These are phyloP conservation scores for Coemansia sp. DNA, from an alignment of 192 early-diverging fungal species.

Conservation along the genomic window DNA sequence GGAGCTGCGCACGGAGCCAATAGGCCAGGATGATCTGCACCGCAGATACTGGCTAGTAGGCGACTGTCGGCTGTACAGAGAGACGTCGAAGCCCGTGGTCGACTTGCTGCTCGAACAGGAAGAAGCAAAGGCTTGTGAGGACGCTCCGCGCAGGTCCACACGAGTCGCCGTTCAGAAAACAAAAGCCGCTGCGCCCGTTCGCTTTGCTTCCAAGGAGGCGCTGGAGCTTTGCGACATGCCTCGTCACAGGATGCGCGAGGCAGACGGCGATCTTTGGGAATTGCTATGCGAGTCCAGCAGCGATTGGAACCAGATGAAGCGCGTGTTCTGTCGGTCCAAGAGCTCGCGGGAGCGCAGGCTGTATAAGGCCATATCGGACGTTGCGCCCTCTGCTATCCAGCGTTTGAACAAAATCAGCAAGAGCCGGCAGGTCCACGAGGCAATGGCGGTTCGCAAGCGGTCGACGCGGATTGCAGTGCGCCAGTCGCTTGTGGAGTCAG, in stretches of 20 bases:
- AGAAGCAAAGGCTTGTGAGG: background rate
- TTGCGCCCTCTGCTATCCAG: background rate
- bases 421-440: background rate
- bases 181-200: background rate
- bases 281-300: slow-evolving; percentile 16
- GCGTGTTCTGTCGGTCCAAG: slow-evolving; percentile 9
- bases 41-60: slow-evolving; percentile 36
- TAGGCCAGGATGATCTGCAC: slow-evolving; percentile 17
- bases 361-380: background rate
- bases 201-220: slow-evolving; percentile 6
- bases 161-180: background rate
- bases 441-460: background rate
- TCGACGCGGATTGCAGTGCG: slow-evolving; percentile 4
- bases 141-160: background rate
- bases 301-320: slow-evolving; percentile 21
- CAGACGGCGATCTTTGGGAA: slow-evolving; percentile 41
- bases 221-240: slow-evolving; percentile 22
- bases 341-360: background rate
- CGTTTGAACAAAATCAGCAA: background rate
- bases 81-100: slow-evolving; percentile 18
- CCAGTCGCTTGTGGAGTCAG: background rate
- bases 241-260: slow-evolving; percentile 24
- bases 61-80: slow-evolving; percentile 24
- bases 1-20: slow-evolving; percentile 14
- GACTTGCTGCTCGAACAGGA: slow-evolving; percentile 13